Percentiles rank a stretch among this genome's conserved stretches.
phyloP scores from a whole-genome alignment of 352 stramenopile genomes.

The Pythium rishiriense region DNA sequence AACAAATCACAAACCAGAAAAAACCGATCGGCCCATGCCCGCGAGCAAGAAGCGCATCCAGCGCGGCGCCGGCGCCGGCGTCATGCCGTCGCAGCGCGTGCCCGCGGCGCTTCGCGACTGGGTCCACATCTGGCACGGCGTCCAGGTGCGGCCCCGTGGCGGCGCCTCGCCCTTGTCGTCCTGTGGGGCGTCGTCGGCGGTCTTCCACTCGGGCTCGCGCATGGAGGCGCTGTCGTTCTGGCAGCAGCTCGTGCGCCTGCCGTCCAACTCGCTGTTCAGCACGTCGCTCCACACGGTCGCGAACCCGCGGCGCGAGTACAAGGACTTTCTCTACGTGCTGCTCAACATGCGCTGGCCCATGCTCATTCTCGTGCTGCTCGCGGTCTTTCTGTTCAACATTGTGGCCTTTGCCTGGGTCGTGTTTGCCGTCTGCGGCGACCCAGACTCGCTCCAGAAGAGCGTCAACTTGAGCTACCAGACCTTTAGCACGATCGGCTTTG shows the following conservation, averaged over 20 bases:
- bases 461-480: conserved; percentile 85
- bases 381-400: conserved; percentile 65
- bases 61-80: conserved; percentile 40
- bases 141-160: conserved; percentile 52
- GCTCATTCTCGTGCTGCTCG: conserved; percentile 58
- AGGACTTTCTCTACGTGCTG: conserved; percentile 83
- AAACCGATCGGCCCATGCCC: conserved; percentile 56
- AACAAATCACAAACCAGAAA: neutral
- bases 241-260: conserved; percentile 68
- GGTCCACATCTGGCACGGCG: conserved; percentile 83
- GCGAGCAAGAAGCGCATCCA: conserved; percentile 83
- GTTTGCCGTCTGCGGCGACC: conserved; percentile 54
- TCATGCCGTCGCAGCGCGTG: conserved; percentile 53
- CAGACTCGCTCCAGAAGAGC: conserved; percentile 49
- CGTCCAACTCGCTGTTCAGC: conserved; percentile 69
- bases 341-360: conserved; percentile 83
- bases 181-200: conserved; percentile 28
- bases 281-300: conserved; percentile 51
- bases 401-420: conserved; percentile 56
- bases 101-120: conserved; percentile 65
- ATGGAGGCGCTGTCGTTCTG: conserved; percentile 67
- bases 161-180: neutral
- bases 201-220: conserved; percentile 70
- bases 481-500: conserved; percentile 86
- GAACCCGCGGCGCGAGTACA: conserved; percentile 75